Percentiles rank a stretch among this genome's conserved stretches.
Conservation (phyloP, 352 stramenopile genomes). For the Phytopythium vexans region DNA sequence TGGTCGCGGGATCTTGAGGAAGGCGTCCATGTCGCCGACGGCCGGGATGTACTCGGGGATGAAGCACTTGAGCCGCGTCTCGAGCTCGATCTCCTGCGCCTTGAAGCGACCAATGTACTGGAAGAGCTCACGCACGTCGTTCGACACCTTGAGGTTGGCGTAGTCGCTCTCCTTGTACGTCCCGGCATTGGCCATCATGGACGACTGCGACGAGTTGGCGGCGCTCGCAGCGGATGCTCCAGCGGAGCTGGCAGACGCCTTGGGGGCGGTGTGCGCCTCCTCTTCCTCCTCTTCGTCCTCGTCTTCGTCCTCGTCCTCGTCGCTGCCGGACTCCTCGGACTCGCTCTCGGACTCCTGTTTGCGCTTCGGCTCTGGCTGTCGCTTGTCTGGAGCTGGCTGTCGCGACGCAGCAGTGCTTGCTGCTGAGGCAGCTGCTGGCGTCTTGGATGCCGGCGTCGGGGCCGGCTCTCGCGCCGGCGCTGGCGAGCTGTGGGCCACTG, state of each 20-base stretch:
- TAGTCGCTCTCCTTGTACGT: conserved; percentile 90
- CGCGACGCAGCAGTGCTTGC: conserved; percentile 6
- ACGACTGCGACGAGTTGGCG: conserved; percentile 34
- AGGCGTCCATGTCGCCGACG: conserved; percentile 95
- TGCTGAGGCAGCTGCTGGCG: conserved; percentile 7
- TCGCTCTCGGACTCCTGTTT: conserved; percentile 66
- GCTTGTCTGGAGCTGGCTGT: conserved; percentile 31
- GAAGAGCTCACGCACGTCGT: conserved; percentile 91
- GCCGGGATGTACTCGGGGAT: conserved; percentile 96
- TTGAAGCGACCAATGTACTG: conserved; percentile 95
- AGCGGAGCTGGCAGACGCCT: conserved; percentile 5
- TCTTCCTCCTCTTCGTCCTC: conserved; percentile 62
- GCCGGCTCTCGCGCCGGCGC: conserved; percentile 9
- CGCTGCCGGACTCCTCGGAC: conserved; percentile 61
- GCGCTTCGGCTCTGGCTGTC: conserved; percentile 42
- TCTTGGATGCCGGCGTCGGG: conserved; percentile 3
- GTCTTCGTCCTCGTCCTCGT: conserved; percentile 66
- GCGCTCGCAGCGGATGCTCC: not conserved
- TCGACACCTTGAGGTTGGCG: conserved; percentile 84
- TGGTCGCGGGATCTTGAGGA: conserved; percentile 95
- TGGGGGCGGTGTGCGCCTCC: conserved; percentile 14
- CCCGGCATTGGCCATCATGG: conserved; percentile 64
- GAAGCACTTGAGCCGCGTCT: conserved; percentile 95
- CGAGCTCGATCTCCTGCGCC: conserved; percentile 93
- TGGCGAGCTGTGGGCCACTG: too few relatives aligned